Conservation (phyloP, 2,329 filamentous ascomycete species). For the Aspergillus aculeatinus region DNA sequence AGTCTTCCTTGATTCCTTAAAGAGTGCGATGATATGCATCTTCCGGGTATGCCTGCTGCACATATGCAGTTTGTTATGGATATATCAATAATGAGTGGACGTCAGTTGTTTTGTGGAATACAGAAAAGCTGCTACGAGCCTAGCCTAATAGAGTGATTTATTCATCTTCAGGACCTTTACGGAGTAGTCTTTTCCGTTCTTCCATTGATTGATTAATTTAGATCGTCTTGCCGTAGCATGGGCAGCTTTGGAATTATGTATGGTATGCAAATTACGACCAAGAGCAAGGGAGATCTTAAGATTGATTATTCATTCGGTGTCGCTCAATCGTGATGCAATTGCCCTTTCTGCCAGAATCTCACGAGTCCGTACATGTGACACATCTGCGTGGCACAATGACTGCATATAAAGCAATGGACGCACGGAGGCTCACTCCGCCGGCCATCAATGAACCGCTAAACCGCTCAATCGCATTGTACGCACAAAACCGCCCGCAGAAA, state of each 20-base stretch:
- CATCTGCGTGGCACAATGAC: too few species aligned
- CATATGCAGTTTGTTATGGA: conserved; percentile 18
- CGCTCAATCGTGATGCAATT: too few species aligned
- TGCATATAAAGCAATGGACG: too few species aligned
- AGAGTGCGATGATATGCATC: conserved; percentile 17
- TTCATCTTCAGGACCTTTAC: conserved; percentile 6
- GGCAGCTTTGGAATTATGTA: not conserved
- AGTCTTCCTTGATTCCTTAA: not conserved
- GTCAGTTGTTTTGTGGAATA: conserved; percentile 13
- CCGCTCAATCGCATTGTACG: not conserved
- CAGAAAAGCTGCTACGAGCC: conserved; percentile 16
- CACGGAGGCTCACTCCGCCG: too few species aligned
- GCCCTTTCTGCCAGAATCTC: too few species aligned
- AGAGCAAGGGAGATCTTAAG: too few species aligned
- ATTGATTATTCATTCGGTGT: too few species aligned
- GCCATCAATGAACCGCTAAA: not conserved
- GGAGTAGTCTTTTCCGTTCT: not conserved
- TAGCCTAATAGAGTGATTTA: conserved; percentile 8
- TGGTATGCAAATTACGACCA: too few species aligned
- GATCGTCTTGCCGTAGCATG: not conserved
- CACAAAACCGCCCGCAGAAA: not conserved
- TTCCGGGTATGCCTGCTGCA: conserved; percentile 14
- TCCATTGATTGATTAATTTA: not conserved
- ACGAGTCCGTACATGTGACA: too few species aligned
- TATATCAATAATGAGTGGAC: conserved; percentile 15